Evolutionary conservation across 1,284 basidiomycete species (phyloP).

Genomic region (Megacollybia platyphylla): DNA sequence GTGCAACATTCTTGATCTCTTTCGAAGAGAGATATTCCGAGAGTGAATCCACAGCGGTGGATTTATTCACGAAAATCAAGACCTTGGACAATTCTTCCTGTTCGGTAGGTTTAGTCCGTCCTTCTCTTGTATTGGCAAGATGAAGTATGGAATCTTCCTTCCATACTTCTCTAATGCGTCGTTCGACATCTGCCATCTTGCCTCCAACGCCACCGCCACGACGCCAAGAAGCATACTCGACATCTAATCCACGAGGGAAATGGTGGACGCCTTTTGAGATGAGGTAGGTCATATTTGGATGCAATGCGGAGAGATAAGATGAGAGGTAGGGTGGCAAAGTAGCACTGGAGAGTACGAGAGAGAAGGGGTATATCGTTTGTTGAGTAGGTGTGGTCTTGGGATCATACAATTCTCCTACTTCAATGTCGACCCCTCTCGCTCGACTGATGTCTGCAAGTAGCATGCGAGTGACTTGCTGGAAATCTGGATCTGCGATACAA

Average conservation of each 20-base stretch:
- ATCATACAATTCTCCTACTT: slow-evolving; percentile 12
- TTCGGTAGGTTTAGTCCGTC: not conserved
- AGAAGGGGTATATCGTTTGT: slow-evolving; percentile 46
- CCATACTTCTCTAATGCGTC: slow-evolving; percentile 63
- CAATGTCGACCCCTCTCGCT: slow-evolving; percentile 41
- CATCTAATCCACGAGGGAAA: slow-evolving; percentile 57
- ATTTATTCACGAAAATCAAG: slow-evolving; percentile 74
- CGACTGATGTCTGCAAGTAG: slow-evolving; percentile 57
- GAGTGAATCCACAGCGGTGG: slow-evolving; percentile 50
- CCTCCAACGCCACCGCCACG: slow-evolving; percentile 46
- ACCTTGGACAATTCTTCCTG: slow-evolving; percentile 34
- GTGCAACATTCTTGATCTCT: slow-evolving; percentile 52
- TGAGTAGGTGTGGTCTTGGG: slow-evolving; percentile 4
- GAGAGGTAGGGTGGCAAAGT: slow-evolving; percentile 75
- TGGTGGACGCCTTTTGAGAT: slow-evolving; percentile 71
- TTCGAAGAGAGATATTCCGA: slow-evolving; percentile 42
- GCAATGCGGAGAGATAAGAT: slow-evolving; percentile 45
- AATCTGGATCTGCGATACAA: slow-evolving; percentile 53
- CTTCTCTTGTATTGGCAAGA: not conserved
- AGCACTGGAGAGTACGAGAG: slow-evolving; percentile 74
- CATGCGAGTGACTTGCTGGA: slow-evolving; percentile 54
- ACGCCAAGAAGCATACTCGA: slow-evolving; percentile 57
- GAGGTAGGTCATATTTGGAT: slow-evolving; percentile 52
- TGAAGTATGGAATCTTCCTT: slow-evolving; percentile 44
- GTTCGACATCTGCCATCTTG: slow-evolving; percentile 66